A percentile compares a stretch with the other conserved stretches of the same genome.
Evolutionary conservation across 768 basidiomycete genomes (phyloP).

Genomic region (Megacollybia marginata): DNA sequence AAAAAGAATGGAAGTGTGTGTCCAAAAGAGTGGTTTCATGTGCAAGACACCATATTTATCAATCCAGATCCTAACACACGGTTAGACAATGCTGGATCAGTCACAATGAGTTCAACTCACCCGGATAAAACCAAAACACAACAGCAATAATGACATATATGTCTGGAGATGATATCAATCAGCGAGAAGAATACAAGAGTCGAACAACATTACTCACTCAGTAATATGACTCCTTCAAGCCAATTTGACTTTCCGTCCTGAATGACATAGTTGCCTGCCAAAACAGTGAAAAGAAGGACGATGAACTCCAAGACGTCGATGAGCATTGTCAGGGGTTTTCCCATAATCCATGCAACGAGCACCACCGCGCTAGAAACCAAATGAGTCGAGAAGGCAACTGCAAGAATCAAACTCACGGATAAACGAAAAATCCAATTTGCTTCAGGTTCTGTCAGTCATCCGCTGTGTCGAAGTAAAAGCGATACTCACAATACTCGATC

Average conservation of each 20-base stretch:
- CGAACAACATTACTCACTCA: constrained; percentile 31
- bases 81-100: too few species aligned
- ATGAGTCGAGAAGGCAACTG: neutral
- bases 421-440: constrained; percentile 60
- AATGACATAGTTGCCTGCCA: constrained; percentile 58
- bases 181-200: neutral
- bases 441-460: constrained; percentile 10
- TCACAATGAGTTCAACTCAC: neutral
- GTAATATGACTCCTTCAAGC: constrained; percentile 52
- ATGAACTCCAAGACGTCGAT: constrained; percentile 68
- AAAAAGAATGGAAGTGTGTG: too few species aligned
- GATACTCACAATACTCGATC: constrained; percentile 44
- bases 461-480: neutral
- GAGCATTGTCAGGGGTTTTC: constrained; percentile 51
- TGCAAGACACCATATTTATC: too few species aligned
- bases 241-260: constrained; percentile 57
- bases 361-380: constrained; percentile 36
- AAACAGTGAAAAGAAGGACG: constrained; percentile 29
- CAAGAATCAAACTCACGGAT: constrained; percentile 36
- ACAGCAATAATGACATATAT: constrained; percentile 46
- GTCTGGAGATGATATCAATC: constrained; percentile 25
- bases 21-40: too few species aligned
- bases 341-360: constrained; percentile 54
- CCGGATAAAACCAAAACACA: constrained; percentile 30
- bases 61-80: too few species aligned